These are phyloP conservation scores for Forsythia viridissima DNA, from an alignment of 257 asterid genomes.

Conservation along the genomic window DNA sequence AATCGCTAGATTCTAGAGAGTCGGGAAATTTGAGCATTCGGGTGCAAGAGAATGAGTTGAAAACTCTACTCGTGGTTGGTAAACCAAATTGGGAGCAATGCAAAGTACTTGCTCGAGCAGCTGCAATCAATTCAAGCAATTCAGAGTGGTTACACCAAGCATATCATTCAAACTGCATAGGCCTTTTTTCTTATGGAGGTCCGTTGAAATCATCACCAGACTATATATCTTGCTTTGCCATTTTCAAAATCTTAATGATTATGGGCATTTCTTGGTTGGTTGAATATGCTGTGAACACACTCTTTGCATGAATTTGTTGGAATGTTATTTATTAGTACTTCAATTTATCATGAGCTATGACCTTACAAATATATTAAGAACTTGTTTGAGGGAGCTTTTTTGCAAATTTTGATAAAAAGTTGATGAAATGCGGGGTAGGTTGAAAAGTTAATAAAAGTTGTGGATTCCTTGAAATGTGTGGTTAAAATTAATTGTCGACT, in stretches of 20 bases:
- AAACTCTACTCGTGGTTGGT: conserved; percentile 51
- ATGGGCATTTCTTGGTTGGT: not conserved
- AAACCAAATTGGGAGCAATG: conserved; percentile 74
- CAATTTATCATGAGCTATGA: conserved; percentile 11
- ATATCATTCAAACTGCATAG: conserved; percentile 50
- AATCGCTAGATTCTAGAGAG: conserved; percentile 17
- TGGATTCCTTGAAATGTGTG: no score
- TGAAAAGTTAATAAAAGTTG: no score
- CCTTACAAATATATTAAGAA: not conserved
- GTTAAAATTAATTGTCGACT: no score
- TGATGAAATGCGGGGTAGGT: no score
- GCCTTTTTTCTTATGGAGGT: conserved; percentile 67
- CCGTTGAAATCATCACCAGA: conserved; percentile 23
- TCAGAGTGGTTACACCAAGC: conserved; percentile 33
- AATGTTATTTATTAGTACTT: not conserved
- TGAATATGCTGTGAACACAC: not conserved
- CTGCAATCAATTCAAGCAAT: conserved; percentile 65
- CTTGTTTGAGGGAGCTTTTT: no score
- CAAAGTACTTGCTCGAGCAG: conserved; percentile 58
- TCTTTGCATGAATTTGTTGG: not conserved
- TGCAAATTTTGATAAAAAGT: no score
- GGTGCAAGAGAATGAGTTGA: conserved; percentile 26
- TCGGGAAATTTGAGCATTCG: conserved; percentile 21
- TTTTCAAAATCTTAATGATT: not conserved
- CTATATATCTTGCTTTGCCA: not conserved